Percentiles rank a stretch among this genome's conserved stretches.
Evolutionary conservation across 108 stramenopile species (phyloP).

Genomic region (Skeletonema potamos): DNA sequence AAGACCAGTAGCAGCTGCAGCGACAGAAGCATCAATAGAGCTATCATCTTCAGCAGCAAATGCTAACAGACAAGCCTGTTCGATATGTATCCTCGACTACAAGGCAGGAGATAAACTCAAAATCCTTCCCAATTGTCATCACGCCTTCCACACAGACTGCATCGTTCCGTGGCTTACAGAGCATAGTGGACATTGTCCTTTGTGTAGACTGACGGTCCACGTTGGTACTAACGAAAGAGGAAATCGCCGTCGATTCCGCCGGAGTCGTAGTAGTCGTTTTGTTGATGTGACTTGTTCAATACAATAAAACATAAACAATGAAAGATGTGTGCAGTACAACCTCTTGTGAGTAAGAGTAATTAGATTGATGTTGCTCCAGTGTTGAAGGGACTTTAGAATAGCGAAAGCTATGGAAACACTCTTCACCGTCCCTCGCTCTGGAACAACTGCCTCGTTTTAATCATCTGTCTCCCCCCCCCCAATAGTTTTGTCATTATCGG

Average conservation of each 20-base stretch:
- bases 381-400: neutral
- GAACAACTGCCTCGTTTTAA: neutral
- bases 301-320: neutral
- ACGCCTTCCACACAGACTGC: neutral
- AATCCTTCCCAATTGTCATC: neutral
- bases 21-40: neutral
- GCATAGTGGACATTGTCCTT: neutral
- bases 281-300: neutral
- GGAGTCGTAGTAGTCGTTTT: neutral
- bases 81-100: neutral
- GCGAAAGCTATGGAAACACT: neutral
- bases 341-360: no score
- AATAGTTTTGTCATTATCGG: neutral
- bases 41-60: neutral
- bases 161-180: neutral
- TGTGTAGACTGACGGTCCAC: neutral
- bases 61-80: neutral
- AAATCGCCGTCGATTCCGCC: neutral
- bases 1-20: neutral
- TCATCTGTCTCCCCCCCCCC: neutral
- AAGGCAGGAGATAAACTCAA: neutral
- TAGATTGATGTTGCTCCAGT: no score
- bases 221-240: neutral
- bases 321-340: no score
- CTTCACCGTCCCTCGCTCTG: no score